Evolutionary conservation across 441 rosid species (phyloP), one percentile per base, ranked within the genome.

Genomic region (Pelargonium myrrhifolium): DNA sequence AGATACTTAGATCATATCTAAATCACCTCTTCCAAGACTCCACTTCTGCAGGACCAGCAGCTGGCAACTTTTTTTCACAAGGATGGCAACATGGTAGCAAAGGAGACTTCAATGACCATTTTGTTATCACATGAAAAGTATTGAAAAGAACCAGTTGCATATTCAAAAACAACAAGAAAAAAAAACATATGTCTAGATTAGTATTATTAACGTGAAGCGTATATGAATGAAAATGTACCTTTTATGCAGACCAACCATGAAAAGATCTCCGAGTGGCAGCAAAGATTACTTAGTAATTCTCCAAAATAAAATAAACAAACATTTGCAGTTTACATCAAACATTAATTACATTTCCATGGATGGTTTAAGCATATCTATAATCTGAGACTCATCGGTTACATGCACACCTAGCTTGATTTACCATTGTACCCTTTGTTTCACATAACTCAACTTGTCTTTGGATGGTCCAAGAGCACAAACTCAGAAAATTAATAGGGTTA

Each of bases 91-190:
- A 21, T 15, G 59, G 59, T 53, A 53, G 9, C 59, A 5, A 53
- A 53, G 17, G 59, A 53, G 59, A 53, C 59, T 55, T 51, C 24
- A 55, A 55, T 55, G 60, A 18, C 22, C 60, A 55, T 55, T 55
- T 18, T 8, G 24, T 55, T 18, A 55, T 55, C 60, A 55, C 60
- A 18, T 18, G 60, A 55, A 55, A 17, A 18, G 6, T 55, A 55
- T 6, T 55, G 60, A 55, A n/a, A 31, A 31, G 35, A 31, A 31
- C 35, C 35, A 6, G 35, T 31, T 31, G 35, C 35, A 31, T 4
- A 31, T 31, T 31, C n/a, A n/a, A n/a, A n/a, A n/a, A n/a, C 35
- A 31, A 31, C 6, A 31, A 31, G 0, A 28, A 3, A 4, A 31
- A 31, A 31, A 31, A 31, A n/a, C n/a, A n/a, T n/a, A 31, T 31